These are phyloP conservation scores for Fagus sylvatica DNA, from an alignment of 306 rosid species.

Conservation along the genomic window DNA sequence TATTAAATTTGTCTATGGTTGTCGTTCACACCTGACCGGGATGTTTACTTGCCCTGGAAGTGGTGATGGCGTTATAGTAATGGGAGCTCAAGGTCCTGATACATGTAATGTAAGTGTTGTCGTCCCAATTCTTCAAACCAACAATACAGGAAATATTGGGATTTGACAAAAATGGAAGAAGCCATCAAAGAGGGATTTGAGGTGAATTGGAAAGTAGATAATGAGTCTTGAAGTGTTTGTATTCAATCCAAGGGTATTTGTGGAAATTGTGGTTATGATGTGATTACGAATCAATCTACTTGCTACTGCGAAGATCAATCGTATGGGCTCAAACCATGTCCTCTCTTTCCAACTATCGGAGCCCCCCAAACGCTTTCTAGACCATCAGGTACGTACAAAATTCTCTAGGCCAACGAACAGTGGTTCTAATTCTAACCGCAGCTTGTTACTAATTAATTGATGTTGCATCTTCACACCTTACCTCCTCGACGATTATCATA, in stretches of 20 bases:
- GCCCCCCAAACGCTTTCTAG: too few species aligned
- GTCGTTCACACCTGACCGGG: background rate
- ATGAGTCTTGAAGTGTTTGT: constrained; percentile 36
- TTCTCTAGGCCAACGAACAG: too few species aligned
- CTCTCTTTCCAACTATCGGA: too few species aligned
- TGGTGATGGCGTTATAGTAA: background rate
- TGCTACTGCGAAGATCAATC: constrained; percentile 34
- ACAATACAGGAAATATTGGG: fast-evolving
- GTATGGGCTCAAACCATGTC: too few species aligned
- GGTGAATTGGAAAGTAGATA: background rate
- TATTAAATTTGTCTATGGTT: constrained; percentile 41
- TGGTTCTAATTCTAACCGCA: too few species aligned
- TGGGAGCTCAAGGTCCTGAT: background rate
- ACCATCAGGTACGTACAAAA: too few species aligned
- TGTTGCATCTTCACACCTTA: too few species aligned
- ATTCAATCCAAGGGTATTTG: constrained; percentile 3
- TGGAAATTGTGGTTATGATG: constrained; percentile 48
- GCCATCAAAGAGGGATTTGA: too few species aligned
- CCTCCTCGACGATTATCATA: too few species aligned
- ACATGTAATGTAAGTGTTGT: constrained; percentile 25
- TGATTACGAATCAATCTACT: background rate
- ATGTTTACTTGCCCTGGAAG: background rate
- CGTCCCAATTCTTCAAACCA: constrained; percentile 2
- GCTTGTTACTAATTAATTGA: too few species aligned
- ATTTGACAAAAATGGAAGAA: background rate